Conservation (phyloP, 2,329 filamentous ascomycete genomes). For the Penicillium sp. region DNA sequence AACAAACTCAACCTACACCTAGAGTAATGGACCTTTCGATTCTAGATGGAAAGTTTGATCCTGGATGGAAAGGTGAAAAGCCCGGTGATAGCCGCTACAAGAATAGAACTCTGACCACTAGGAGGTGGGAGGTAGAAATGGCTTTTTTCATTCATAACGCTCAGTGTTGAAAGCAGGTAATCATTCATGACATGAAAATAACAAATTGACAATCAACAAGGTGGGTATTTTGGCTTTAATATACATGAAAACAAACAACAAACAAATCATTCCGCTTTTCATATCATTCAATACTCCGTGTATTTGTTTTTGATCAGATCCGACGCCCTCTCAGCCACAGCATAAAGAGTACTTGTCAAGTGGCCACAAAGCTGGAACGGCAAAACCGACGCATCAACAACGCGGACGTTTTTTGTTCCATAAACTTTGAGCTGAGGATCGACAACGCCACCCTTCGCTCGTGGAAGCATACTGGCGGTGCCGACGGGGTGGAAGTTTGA, state of each 20-base stretch:
- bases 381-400: conserved; percentile 35
- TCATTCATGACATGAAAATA: not conserved
- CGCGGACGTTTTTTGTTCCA: conserved; percentile 36
- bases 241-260: not conserved
- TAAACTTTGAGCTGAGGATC: conserved; percentile 30
- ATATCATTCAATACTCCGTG: not conserved
- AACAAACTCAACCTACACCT: not conserved
- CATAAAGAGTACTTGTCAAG: conserved; percentile 32
- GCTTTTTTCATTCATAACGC: not conserved
- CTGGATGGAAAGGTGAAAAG: not conserved
- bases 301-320: conserved; percentile 32
- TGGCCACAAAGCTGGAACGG: conserved; percentile 34
- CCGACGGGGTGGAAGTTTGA: conserved; percentile 35
- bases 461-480: conserved; percentile 36
- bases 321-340: conserved; percentile 31
- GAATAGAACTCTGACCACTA: not conserved
- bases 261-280: not conserved
- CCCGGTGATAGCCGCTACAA: not conserved
- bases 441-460: conserved; percentile 35
- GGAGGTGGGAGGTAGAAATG: not conserved
- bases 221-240: not conserved
- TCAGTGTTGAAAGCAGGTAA: not conserved
- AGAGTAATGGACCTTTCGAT: not conserved
- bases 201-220: not conserved
- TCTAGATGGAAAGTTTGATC: not conserved